Evolutionary conservation across 257 asterid genomes (phyloP).

Genomic region (Handroanthus guayacan): DNA sequence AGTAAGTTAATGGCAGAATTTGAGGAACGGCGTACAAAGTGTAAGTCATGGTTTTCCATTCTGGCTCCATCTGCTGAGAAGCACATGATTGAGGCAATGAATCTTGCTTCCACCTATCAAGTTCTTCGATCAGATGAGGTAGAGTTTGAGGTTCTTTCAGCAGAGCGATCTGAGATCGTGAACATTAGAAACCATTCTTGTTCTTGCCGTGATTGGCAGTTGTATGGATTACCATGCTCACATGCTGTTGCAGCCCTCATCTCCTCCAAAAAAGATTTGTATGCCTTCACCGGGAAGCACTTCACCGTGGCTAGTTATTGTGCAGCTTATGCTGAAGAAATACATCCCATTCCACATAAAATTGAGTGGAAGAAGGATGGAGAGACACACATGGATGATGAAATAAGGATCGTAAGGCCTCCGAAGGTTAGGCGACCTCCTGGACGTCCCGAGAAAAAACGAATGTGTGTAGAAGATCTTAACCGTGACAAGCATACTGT

Average conservation of each 20-base stretch:
- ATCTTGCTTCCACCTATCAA: slow-evolving; percentile 56
- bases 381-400: slow-evolving; percentile 41
- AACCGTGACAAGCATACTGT: slow-evolving; percentile 78
- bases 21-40: slow-evolving; percentile 55
- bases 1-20: slow-evolving; percentile 53
- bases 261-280: slow-evolving; percentile 61
- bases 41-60: slow-evolving; percentile 61
- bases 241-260: slow-evolving; percentile 75
- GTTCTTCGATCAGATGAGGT: slow-evolving; percentile 80
- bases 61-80: slow-evolving; percentile 74
- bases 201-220: slow-evolving; percentile 80
- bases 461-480: slow-evolving; percentile 68
- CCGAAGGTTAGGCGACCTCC: slow-evolving; percentile 77
- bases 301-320: slow-evolving; percentile 57
- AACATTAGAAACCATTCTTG: slow-evolving; percentile 60
- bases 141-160: slow-evolving; percentile 75
- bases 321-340: slow-evolving; percentile 54
- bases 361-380: slow-evolving; percentile 58
- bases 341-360: slow-evolving; percentile 56
- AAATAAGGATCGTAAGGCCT: slow-evolving; percentile 56
- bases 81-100: slow-evolving; percentile 55
- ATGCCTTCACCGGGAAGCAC: slow-evolving; percentile 55
- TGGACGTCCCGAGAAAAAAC: slow-evolving; percentile 79
- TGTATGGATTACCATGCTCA: slow-evolving; percentile 74
- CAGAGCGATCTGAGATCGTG: slow-evolving; percentile 67